Percentiles rank a stretch among this genome's conserved stretches.
Conservation (phyloP, 495 filamentous ascomycete species). For the Penicillium canariense region DNA sequence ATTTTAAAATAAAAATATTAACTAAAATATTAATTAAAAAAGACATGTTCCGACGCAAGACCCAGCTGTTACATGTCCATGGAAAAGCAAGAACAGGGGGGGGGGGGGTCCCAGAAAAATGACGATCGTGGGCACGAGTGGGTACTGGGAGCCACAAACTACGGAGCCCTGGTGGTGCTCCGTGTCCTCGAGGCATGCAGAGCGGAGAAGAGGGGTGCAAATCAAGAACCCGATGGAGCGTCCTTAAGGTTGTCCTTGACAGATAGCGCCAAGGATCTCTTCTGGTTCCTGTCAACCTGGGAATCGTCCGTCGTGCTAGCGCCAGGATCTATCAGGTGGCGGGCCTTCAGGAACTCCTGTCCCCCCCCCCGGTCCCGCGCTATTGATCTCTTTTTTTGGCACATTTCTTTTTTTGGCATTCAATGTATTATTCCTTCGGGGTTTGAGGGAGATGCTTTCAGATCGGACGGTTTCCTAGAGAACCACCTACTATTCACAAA, state of each 20-base stretch:
- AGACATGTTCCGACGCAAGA: slow-evolving; percentile 18
- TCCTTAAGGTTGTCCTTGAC: slow-evolving; percentile 38
- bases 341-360: slow-evolving; percentile 21
- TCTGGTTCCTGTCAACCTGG: slow-evolving; percentile 30
- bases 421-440: no score
- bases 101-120: slow-evolving; percentile 33
- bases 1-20: slow-evolving; percentile 2
- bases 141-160: slow-evolving; percentile 37
- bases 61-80: slow-evolving; percentile 31
- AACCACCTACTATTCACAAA: no score
- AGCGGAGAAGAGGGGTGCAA: slow-evolving; percentile 24
- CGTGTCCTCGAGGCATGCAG: slow-evolving; percentile 27
- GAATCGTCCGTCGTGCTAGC: slow-evolving; percentile 18
- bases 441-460: no score
- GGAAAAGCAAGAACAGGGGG: slow-evolving; percentile 37
- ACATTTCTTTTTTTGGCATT: slow-evolving; percentile 3
- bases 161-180: slow-evolving; percentile 17
- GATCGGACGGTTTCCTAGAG: no score
- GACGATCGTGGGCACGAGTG: slow-evolving; percentile 43
- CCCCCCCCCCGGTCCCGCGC: slow-evolving; percentile 9
- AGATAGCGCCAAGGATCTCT: slow-evolving; percentile 35
- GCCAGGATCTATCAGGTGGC: slow-evolving; percentile 27
- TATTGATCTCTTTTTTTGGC: slow-evolving; percentile 9
- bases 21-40: slow-evolving; percentile 16
- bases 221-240: slow-evolving; percentile 23